Conservation (phyloP, 2,329 filamentous ascomycete genomes). For the Hymenoscyphus occultus region DNA sequence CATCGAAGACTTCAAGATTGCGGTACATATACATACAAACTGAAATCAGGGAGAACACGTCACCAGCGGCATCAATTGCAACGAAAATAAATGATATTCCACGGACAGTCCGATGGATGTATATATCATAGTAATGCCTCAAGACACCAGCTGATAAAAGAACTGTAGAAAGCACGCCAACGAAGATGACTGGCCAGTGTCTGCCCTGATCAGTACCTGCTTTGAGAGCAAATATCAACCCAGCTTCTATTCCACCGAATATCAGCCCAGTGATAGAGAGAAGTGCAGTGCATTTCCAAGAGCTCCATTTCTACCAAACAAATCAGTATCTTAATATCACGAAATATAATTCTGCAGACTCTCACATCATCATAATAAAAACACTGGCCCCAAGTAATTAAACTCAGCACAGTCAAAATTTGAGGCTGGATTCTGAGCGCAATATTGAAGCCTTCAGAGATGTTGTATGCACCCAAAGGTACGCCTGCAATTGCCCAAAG, state of each 20-base stretch:
- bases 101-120: constrained; percentile 60
- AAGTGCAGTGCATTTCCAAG: constrained; percentile 47
- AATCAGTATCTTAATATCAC: not conserved
- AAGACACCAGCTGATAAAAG: constrained; percentile 65
- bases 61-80: constrained; percentile 65
- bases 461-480: constrained; percentile 52
- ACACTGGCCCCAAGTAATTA: constrained; percentile 38
- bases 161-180: constrained; percentile 62
- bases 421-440: constrained; percentile 37
- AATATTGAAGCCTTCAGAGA: constrained; percentile 34
- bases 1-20: not conserved
- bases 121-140: constrained; percentile 69
- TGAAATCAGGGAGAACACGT: constrained; percentile 64
- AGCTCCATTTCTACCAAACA: constrained; percentile 47
- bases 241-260: constrained; percentile 59
- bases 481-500: constrained; percentile 67
- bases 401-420: constrained; percentile 35
- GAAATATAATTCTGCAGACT: constrained; percentile 15
- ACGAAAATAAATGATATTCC: constrained; percentile 73
- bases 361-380: constrained; percentile 44
- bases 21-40: constrained; percentile 42
- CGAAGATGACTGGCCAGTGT: constrained; percentile 61
- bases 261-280: constrained; percentile 50
- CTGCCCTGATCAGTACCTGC: constrained; percentile 42
- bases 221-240: constrained; percentile 54